phyloP scores from a whole-genome alignment of 2,329 filamentous ascomycete species.

The Beauveria scarabaeidicola region DNA sequence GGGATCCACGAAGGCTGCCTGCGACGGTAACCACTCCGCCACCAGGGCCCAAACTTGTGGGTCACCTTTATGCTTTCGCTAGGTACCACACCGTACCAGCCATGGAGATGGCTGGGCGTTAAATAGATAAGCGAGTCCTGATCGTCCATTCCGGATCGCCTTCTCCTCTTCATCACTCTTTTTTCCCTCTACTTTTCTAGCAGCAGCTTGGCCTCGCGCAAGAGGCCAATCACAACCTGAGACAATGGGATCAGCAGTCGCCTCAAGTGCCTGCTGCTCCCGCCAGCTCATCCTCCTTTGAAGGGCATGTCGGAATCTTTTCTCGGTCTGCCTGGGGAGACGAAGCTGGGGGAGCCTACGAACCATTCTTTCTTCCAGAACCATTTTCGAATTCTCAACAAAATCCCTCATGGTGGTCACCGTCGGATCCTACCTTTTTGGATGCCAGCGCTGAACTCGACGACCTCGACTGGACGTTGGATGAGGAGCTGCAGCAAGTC shows the following conservation, averaged over 20 bases:
- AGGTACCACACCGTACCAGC: too few relatives aligned
- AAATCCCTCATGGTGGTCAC: background rate
- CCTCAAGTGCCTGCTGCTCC: conserved; percentile 3
- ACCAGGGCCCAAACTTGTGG: too few relatives aligned
- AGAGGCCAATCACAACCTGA: conserved; percentile 9
- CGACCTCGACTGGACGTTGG: conserved; percentile 2
- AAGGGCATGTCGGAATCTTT: background rate
- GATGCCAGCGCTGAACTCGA: background rate
- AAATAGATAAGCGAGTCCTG: background rate
- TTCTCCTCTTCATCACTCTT: background rate
- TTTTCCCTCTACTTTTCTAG: background rate
- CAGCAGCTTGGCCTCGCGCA: conserved; percentile 10
- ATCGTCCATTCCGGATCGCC: background rate
- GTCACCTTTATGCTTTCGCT: too few relatives aligned
- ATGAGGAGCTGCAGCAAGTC: conserved; percentile 2
- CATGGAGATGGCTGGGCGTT: background rate
- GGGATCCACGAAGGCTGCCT: too few relatives aligned
- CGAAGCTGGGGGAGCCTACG: background rate
- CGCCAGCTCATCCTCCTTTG: conserved; percentile 10
- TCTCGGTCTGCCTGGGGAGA: conserved; percentile 7
- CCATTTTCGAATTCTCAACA: background rate
- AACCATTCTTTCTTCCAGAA: background rate
- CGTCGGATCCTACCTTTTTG: background rate
- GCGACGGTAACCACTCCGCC: too few relatives aligned
- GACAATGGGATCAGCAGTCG: conserved; percentile 10